Percentiles rank a stretch among this genome's conserved stretches.
phyloP scores from a whole-genome alignment of 2,329 filamentous ascomycete species.

The Cladosporium cucumerinum region DNA sequence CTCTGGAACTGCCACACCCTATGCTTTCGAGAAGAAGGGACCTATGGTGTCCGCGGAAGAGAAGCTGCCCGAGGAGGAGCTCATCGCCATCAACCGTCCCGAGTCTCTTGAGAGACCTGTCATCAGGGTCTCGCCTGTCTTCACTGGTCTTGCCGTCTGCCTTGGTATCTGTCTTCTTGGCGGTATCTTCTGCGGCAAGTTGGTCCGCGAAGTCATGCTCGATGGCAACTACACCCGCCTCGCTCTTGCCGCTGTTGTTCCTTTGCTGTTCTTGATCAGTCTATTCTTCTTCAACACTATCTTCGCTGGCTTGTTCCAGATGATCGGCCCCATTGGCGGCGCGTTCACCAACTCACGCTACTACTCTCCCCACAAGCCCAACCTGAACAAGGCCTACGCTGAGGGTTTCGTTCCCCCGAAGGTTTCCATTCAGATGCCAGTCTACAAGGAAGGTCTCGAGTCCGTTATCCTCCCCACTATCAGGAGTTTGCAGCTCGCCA shows the following conservation, averaged over 20 bases:
- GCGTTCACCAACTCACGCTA: constrained; percentile 66
- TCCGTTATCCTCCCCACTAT: constrained; percentile 75
- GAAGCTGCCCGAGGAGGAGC: background rate
- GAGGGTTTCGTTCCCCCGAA: constrained; percentile 55
- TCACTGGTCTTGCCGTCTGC: constrained; percentile 50
- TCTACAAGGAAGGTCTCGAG: constrained; percentile 78
- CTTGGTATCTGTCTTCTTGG: constrained; percentile 53
- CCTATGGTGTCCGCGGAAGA: background rate
- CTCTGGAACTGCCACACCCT: constrained; percentile 3
- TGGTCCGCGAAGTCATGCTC: constrained; percentile 52
- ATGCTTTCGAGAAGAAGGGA: background rate
- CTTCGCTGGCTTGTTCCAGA: constrained; percentile 37
- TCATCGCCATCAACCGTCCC: background rate
- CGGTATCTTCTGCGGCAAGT: constrained; percentile 48
- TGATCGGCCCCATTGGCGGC: constrained; percentile 40
- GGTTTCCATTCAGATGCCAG: constrained; percentile 74
- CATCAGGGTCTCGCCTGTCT: constrained; percentile 35
- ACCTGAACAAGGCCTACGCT: constrained; percentile 34
- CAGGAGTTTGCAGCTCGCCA: constrained; percentile 72
- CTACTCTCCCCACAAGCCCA: constrained; percentile 62
- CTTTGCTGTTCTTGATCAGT: constrained; percentile 56
- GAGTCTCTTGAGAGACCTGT: constrained; percentile 8
- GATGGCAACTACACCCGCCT: constrained; percentile 53
- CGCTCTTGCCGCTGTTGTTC: constrained; percentile 48
- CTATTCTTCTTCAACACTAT: constrained; percentile 46